Conservation (phyloP, 1,284 basidiomycete species). For the Naganishia sp. region DNA sequence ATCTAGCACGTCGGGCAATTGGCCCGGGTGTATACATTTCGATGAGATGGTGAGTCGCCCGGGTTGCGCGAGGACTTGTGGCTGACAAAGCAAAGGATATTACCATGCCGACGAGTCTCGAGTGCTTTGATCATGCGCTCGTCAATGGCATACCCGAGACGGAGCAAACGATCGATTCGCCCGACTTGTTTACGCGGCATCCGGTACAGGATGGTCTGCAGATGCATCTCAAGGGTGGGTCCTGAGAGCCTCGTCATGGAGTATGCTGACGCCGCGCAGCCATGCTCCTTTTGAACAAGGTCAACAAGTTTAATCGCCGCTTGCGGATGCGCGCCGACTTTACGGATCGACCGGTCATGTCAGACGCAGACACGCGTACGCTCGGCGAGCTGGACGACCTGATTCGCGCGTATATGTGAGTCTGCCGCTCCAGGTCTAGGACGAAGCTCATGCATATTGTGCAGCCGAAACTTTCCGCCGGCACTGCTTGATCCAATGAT, state of each 20-base stretch:
- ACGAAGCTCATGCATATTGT: background rate
- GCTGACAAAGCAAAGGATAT: slow-evolving; percentile 34
- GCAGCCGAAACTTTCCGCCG: slow-evolving; percentile 41
- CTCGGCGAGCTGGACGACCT: slow-evolving; percentile 41
- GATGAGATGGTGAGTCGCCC: slow-evolving; percentile 45
- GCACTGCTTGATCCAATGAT: slow-evolving; percentile 44
- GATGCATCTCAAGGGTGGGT: slow-evolving; percentile 42
- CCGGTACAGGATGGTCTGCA: slow-evolving; percentile 45
- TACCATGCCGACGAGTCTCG: slow-evolving; percentile 43
- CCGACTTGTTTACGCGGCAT: slow-evolving; percentile 46
- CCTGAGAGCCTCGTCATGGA: slow-evolving; percentile 22
- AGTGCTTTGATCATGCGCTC: slow-evolving; percentile 39
- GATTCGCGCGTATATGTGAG: slow-evolving; percentile 38
- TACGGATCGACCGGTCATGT: background rate
- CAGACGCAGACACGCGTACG: slow-evolving; percentile 43
- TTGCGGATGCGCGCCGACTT: slow-evolving; percentile 19
- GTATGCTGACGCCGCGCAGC: slow-evolving; percentile 39
- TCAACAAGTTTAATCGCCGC: slow-evolving; percentile 43
- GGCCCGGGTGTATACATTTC: slow-evolving; percentile 38
- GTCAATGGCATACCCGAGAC: slow-evolving; percentile 43
- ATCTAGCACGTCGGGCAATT: slow-evolving; percentile 39
- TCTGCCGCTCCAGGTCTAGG: background rate
- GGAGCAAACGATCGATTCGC: slow-evolving; percentile 40
- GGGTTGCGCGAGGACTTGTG: background rate
- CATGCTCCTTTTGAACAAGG: slow-evolving; percentile 40